Evolutionary conservation across 2,329 filamentous ascomycete species (phyloP).

Genomic region (Fusarium sp.): DNA sequence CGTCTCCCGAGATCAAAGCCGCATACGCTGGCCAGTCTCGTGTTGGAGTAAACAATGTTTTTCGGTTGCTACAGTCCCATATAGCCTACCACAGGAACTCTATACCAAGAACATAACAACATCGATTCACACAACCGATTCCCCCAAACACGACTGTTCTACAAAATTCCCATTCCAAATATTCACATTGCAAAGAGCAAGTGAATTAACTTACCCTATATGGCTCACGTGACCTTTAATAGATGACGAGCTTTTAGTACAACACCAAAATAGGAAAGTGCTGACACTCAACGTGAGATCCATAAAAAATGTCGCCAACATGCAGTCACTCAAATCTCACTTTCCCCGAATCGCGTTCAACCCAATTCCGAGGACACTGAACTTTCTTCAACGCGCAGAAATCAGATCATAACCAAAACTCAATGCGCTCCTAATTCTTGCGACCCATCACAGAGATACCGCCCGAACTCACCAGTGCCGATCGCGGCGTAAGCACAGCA

Average conservation of each 20-base stretch:
- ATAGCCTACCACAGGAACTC: too few species aligned
- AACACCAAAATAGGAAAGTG: constrained; percentile 25
- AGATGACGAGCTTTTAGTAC: neutral
- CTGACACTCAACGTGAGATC: constrained; percentile 14
- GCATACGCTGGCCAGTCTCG: too few species aligned
- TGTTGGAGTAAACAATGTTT: too few species aligned
- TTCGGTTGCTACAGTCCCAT: too few species aligned
- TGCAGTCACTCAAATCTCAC: constrained; percentile 3
- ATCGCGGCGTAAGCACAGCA: neutral
- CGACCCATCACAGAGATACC: neutral
- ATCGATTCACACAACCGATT: too few species aligned
- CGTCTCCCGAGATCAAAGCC: too few species aligned
- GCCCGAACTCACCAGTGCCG: neutral
- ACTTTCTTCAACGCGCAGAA: neutral
- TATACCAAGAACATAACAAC: too few species aligned
- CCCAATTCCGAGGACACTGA: constrained; percentile 1
- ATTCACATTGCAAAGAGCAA: too few species aligned
- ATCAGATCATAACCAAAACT: neutral
- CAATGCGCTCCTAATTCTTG: constrained; percentile 6
- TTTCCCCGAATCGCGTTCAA: neutral
- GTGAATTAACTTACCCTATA: constrained; percentile 17
- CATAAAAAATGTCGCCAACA: constrained; percentile 29
- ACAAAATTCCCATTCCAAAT: too few species aligned
- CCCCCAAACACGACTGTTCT: too few species aligned
- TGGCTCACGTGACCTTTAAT: neutral